phyloP scores from a whole-genome alignment of 2,329 filamentous ascomycete species.

The Pseudohalonectria lignicola region DNA sequence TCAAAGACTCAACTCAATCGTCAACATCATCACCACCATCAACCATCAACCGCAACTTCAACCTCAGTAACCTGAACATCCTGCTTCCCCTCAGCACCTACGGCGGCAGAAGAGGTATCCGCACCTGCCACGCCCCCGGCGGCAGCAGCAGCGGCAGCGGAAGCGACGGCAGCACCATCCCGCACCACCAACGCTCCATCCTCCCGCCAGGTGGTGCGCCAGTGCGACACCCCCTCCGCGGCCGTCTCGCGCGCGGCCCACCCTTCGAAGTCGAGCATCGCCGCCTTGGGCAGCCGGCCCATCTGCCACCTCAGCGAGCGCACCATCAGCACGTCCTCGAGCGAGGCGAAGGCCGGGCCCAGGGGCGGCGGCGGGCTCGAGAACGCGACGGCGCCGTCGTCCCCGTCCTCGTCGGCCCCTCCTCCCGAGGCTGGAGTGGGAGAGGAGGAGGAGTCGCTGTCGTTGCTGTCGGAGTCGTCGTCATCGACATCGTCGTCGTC shows the following conservation, averaged over 20 bases:
- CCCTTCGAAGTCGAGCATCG: not conserved
- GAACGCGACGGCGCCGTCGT: constrained; percentile 4
- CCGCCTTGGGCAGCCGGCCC: constrained; percentile 1
- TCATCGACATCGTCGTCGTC: too few species aligned
- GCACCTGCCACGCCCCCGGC: too few species aligned
- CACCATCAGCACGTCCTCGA: constrained; percentile 4
- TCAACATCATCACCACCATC: too few species aligned
- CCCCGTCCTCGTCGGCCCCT: constrained; percentile 5
- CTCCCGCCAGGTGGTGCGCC: not conserved
- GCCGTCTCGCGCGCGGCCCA: constrained; percentile 1
- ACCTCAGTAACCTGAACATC: too few species aligned
- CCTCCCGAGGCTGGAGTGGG: not conserved
- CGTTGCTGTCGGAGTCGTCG: not conserved
- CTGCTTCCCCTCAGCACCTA: too few species aligned
- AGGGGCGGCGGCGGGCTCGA: constrained; percentile 4
- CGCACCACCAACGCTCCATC: not conserved
- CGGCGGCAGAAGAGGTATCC: too few species aligned
- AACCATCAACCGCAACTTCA: too few species aligned
- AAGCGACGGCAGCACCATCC: too few species aligned
- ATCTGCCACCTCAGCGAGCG: constrained; percentile 2
- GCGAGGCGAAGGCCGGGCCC: not conserved
- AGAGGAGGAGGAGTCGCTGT: too few species aligned
- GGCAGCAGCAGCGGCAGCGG: too few species aligned
- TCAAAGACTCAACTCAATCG: too few species aligned
- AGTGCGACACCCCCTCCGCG: not conserved